Evolutionary conservation across 225 moss, liverwort and hornwort species (phyloP).

Genomic region (Marchantia paleacea): DNA sequence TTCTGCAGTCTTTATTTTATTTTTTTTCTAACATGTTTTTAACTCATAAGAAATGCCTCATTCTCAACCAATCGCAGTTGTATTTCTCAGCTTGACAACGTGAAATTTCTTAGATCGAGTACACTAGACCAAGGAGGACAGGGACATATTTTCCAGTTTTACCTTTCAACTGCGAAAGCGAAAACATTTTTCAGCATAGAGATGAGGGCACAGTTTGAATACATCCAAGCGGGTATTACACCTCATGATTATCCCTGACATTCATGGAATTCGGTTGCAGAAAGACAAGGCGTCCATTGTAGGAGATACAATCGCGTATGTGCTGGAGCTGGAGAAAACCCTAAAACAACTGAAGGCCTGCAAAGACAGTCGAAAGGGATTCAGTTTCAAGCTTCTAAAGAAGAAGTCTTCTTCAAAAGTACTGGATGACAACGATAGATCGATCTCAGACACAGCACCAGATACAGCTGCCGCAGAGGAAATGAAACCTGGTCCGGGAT

Average conservation of each 20-base stretch:
- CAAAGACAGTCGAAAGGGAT: slow-evolving; percentile 52
- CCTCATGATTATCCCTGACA: not conserved
- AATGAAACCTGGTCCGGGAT: slow-evolving; percentile 12
- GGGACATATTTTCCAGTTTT: too few species aligned
- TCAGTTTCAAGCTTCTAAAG: slow-evolving; percentile 33
- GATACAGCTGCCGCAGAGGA: slow-evolving; percentile 11
- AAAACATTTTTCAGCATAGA: too few species aligned
- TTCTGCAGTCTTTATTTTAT: too few species aligned
- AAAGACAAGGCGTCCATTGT: slow-evolving; percentile 99
- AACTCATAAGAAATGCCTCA: too few species aligned
- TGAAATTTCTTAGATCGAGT: too few species aligned
- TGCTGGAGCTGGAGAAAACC: slow-evolving; percentile 89
- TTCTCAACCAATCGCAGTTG: too few species aligned
- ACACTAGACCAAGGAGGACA: too few species aligned
- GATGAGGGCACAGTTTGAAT: too few species aligned
- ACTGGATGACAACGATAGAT: slow-evolving; percentile 25
- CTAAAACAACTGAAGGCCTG: slow-evolving; percentile 89
- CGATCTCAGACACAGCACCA: slow-evolving; percentile 13
- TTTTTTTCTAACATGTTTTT: too few species aligned
- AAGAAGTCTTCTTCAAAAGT: slow-evolving; percentile 45
- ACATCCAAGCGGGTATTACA: too few species aligned
- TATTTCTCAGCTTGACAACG: too few species aligned
- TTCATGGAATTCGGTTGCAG: slow-evolving; percentile 27
- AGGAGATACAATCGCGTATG: slow-evolving; percentile 90
- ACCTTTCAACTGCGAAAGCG: too few species aligned